These are phyloP conservation scores for Fusarium solani-melongenae DNA, from an alignment of 2,329 filamentous ascomycete genomes.

Conservation along the genomic window DNA sequence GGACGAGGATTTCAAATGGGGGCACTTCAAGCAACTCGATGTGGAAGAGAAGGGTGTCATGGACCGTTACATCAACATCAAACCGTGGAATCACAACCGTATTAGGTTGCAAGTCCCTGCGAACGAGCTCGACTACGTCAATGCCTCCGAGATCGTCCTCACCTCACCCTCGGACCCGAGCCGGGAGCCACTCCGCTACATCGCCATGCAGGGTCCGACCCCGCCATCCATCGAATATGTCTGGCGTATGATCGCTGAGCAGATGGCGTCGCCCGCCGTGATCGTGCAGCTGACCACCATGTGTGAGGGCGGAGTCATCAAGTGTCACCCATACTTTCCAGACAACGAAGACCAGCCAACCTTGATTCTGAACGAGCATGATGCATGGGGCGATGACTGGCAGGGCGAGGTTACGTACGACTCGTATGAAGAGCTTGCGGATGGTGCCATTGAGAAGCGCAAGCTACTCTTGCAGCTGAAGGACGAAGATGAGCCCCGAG, in stretches of 20 bases:
- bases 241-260: constrained; percentile 95
- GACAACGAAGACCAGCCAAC: constrained; percentile 62
- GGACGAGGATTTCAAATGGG: constrained; percentile 49
- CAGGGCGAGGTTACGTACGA: constrained; percentile 77
- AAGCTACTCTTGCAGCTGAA: constrained; percentile 72
- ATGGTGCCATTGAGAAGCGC: constrained; percentile 76
- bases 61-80: constrained; percentile 91
- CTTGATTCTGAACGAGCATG: constrained; percentile 69
- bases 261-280: constrained; percentile 76
- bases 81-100: constrained; percentile 88
- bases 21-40: constrained; percentile 49
- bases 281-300: constrained; percentile 96
- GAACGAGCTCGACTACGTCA: constrained; percentile 81
- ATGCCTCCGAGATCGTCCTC: constrained; percentile 78
- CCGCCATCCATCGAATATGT: constrained; percentile 80
- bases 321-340: constrained; percentile 92
- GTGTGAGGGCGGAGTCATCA: constrained; percentile 79
- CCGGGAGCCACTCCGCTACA: constrained; percentile 70
- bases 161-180: constrained; percentile 53
- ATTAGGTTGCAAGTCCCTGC: constrained; percentile 83
- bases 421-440: constrained; percentile 64
- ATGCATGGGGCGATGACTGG: constrained; percentile 75
- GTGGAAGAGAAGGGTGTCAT: constrained; percentile 52
- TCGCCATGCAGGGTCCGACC: constrained; percentile 95
- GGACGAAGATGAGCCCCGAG: constrained; percentile 60